A percentile compares a stretch with the other conserved stretches of the same genome.
phyloP scores from a whole-genome alignment of 2,329 filamentous ascomycete genomes.

The Aureobasidium sp. region DNA sequence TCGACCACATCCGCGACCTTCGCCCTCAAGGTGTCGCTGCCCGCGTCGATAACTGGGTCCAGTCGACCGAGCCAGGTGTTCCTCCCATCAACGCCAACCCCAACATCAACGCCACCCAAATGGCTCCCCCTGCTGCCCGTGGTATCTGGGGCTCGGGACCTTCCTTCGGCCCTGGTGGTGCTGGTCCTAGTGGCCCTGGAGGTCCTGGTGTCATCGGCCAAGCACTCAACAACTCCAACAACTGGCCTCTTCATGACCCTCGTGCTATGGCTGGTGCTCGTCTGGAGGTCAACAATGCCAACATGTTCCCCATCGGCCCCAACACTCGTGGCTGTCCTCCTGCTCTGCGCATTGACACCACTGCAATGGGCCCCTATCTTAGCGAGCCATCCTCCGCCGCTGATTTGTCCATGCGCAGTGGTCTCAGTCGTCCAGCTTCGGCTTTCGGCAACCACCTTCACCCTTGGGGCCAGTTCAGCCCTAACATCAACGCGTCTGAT shows the following conservation, averaged over 20 bases:
- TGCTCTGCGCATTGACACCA: constrained; percentile 10
- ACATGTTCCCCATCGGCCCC: constrained; percentile 2
- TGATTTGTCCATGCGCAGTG: constrained; percentile 1
- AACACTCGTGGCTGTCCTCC: constrained; percentile 2
- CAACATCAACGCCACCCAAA: neutral
- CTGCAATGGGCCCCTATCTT: neutral
- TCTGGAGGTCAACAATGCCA: neutral
- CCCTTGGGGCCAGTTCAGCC: constrained; percentile 21
- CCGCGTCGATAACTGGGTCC: constrained; percentile 13
- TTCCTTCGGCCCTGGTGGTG: neutral
- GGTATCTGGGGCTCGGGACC: constrained; percentile 9
- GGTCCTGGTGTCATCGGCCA: constrained; percentile 15
- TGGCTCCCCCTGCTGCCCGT: constrained; percentile 2
- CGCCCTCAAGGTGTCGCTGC: constrained; percentile 4
- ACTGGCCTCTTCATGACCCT: constrained; percentile 3
- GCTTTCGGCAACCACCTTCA: constrained; percentile 27
- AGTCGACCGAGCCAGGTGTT: neutral
- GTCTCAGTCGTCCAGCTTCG: constrained; percentile 28
- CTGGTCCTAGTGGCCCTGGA: constrained; percentile 1
- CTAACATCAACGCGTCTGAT: neutral
- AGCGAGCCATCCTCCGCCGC: constrained; percentile 12
- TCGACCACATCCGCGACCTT: constrained; percentile 24
- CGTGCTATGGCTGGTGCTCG: neutral
- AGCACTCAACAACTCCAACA: neutral
- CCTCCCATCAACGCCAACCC: neutral